Evolutionary conservation across 2,329 filamentous ascomycete genomes (phyloP).

Genomic region (Emmonsiellopsis sp.): DNA sequence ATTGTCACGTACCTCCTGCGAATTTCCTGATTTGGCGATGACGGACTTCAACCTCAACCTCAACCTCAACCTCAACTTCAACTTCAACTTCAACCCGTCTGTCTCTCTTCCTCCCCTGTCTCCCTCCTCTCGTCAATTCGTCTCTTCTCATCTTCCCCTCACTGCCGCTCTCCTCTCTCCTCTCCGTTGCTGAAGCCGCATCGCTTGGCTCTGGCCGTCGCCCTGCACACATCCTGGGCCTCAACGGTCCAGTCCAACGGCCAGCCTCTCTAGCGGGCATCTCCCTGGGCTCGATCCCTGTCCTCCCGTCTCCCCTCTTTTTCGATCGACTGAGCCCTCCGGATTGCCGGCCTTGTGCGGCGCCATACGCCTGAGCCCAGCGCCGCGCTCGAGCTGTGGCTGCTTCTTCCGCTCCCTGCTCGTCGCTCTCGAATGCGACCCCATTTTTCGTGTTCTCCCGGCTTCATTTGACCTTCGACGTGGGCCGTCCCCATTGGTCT

Average conservation of each 20-base stretch:
- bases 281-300: background rate
- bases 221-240: background rate
- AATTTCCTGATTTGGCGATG: too few species aligned
- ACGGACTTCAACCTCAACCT: background rate
- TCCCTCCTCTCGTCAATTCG: background rate
- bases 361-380: background rate
- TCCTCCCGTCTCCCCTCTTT: background rate
- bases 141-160: background rate
- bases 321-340: background rate
- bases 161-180: background rate
- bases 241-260: background rate
- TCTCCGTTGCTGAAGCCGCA: background rate
- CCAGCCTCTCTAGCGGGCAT: background rate
- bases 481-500: constrained; percentile 12
- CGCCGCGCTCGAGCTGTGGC: background rate
- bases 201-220: background rate
- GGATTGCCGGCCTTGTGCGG: background rate
- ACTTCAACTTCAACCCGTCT: constrained; percentile 3
- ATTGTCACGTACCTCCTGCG: too few species aligned
- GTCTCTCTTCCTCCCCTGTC: background rate
- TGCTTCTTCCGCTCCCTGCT: constrained; percentile 6
- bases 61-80: constrained; percentile 4
- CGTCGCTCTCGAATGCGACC: constrained; percentile 3
- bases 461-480: constrained; percentile 7
- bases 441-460: constrained; percentile 5